These are phyloP conservation scores for Achaetomium macrosporum DNA, from an alignment of 2,329 filamentous ascomycete genomes.

Conservation along the genomic window DNA sequence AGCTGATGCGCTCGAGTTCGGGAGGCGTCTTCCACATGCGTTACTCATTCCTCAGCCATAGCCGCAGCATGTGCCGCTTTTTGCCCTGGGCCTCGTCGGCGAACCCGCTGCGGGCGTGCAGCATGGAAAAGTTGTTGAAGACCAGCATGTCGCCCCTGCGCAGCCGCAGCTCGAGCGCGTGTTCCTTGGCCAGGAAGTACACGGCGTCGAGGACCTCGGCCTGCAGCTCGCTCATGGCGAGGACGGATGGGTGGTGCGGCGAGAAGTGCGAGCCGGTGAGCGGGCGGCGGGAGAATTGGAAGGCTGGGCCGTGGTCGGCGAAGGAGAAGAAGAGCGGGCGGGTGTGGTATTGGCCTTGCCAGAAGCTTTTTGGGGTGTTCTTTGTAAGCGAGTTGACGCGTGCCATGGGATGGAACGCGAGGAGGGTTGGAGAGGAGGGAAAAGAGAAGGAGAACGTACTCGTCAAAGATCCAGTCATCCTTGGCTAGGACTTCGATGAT, in stretches of 20 bases:
- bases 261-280: slow-evolving; percentile 21
- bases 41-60: slow-evolving; percentile 23
- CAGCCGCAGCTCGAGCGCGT: slow-evolving; percentile 15
- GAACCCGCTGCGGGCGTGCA: slow-evolving; percentile 22
- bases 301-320: slow-evolving; percentile 17
- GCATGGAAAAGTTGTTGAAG: slow-evolving; percentile 24
- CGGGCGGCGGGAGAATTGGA: slow-evolving; percentile 24
- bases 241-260: slow-evolving; percentile 20
- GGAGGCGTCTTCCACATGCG: slow-evolving; percentile 14
- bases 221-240: slow-evolving; percentile 23
- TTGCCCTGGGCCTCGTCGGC: slow-evolving; percentile 9
- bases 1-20: slow-evolving; percentile 15
- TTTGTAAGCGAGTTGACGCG: neutral
- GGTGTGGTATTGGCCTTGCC: slow-evolving; percentile 17
- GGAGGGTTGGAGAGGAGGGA: neutral
- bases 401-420: neutral
- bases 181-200: slow-evolving; percentile 19
- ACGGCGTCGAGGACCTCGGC: slow-evolving; percentile 24
- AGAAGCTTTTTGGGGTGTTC: slow-evolving; percentile 11
- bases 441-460: slow-evolving; percentile 6
- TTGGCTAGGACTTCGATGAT: slow-evolving; percentile 20
- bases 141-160: slow-evolving; percentile 20
- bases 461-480: slow-evolving; percentile 23
- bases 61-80: slow-evolving; percentile 20
- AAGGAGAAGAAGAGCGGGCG: slow-evolving; percentile 22